Conservation (phyloP, 192 early-diverging fungal genomes). For the Coemansia sp. region DNA sequence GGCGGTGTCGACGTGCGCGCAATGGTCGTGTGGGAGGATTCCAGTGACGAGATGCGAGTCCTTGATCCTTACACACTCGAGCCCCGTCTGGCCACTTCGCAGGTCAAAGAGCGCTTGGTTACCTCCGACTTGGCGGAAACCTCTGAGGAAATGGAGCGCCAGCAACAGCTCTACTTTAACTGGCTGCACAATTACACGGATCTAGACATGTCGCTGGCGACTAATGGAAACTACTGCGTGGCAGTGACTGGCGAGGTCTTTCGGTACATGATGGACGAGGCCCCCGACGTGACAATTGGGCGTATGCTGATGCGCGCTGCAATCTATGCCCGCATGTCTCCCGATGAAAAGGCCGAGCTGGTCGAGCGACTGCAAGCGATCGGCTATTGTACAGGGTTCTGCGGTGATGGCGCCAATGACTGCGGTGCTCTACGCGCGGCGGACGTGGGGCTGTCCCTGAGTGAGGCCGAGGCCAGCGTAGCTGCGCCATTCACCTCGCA, state of each 20-base stretch:
- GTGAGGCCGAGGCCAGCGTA: constrained; percentile 97
- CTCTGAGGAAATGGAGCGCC: constrained; percentile 45
- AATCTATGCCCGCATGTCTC: constrained; percentile 97
- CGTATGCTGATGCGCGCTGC: constrained; percentile 89
- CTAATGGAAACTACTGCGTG: constrained; percentile 69
- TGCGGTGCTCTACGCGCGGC: constrained; percentile 95
- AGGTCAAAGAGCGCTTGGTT: constrained; percentile 32
- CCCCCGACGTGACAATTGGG: constrained; percentile 59
- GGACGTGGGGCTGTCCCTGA: constrained; percentile 95
- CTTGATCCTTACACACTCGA: constrained; percentile 63
- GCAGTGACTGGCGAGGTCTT: constrained; percentile 98
- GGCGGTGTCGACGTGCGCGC: constrained; percentile 32
- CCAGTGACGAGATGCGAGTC: constrained; percentile 56
- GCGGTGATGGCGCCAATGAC: constrained; percentile 99
- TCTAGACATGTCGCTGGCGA: constrained; percentile 34
- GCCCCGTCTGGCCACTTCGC: constrained; percentile 35
- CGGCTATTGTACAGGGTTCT: constrained; percentile 95
- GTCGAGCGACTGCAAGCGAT: constrained; percentile 88
- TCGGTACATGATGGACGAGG: constrained; percentile 89
- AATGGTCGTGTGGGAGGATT: constrained; percentile 61
- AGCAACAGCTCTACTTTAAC: constrained; percentile 47
- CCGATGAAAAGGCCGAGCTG: constrained; percentile 96
- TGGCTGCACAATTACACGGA: constrained; percentile 50
- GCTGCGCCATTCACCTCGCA: constrained; percentile 97
- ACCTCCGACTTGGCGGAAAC: constrained; percentile 44